A percentile compares a stretch with the other conserved stretches of the same genome.
Evolutionary conservation across 106 monocot genomes (phyloP).

Genomic region (Platanthera zijinensis): DNA sequence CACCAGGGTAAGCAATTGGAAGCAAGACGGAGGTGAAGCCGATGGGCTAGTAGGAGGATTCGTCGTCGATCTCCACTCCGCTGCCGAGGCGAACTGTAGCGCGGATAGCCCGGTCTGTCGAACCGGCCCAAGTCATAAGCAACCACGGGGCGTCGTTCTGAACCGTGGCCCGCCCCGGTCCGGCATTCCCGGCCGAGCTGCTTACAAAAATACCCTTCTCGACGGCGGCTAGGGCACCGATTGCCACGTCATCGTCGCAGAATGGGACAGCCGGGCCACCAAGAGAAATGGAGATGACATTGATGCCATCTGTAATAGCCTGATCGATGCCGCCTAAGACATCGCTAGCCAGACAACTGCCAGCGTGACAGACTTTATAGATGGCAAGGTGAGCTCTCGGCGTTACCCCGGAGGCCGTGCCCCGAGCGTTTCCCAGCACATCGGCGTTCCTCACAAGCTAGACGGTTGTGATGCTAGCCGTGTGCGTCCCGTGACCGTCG

Average conservation of each 20-base stretch:
- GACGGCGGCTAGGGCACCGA: conserved; percentile 31
- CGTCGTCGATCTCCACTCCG: conserved; percentile 22
- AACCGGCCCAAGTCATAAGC: conserved; percentile 10
- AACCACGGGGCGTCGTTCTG: conserved; percentile 18
- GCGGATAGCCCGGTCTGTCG: conserved; percentile 4
- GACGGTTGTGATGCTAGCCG: conserved; percentile 2
- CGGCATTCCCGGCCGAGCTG: conserved; percentile 8
- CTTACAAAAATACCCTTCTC: conserved; percentile 13
- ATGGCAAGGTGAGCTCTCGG: conserved; percentile 5
- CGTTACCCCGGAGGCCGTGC: background rate
- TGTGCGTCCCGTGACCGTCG: conserved; percentile 12
- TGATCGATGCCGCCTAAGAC: conserved; percentile 21
- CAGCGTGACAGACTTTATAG: conserved; percentile 28
- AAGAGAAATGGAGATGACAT: conserved; percentile 44
- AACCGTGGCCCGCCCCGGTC: conserved; percentile 1
- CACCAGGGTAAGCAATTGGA: conserved; percentile 17
- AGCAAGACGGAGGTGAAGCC: background rate
- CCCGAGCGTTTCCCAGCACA: conserved; percentile 2
- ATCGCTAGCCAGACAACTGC: conserved; percentile 10
- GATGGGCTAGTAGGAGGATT: conserved; percentile 20
- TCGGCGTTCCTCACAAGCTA: background rate
- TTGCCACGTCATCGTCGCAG: conserved; percentile 19
- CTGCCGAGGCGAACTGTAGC: conserved; percentile 8
- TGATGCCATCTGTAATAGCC: conserved; percentile 31
- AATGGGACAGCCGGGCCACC: conserved; percentile 13